Evolutionary conservation across 495 filamentous ascomycete species (phyloP).

Genomic region (Chaetomium cochliodes): DNA sequence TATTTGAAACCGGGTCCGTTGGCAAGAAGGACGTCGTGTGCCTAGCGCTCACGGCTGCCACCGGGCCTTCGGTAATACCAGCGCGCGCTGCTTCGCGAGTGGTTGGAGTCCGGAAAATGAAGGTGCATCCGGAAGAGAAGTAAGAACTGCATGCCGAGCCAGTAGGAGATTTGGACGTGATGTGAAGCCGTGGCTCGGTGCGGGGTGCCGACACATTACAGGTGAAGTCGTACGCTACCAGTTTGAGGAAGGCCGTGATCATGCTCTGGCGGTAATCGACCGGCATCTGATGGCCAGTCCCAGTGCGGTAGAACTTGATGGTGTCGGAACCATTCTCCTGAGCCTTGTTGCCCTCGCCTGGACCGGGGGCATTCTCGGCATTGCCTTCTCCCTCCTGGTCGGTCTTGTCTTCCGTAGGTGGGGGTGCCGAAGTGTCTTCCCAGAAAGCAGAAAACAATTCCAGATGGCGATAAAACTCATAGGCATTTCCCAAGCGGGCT

Average conservation of each 20-base stretch:
- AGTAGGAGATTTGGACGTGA: slow-evolving; percentile 54
- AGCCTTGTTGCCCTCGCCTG: slow-evolving; percentile 16
- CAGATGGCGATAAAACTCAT: slow-evolving; percentile 57
- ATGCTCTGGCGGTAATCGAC: slow-evolving; percentile 68
- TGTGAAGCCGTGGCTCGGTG: slow-evolving; percentile 59
- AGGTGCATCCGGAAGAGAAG: slow-evolving; percentile 52
- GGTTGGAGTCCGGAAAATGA: slow-evolving; percentile 65
- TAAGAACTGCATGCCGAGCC: slow-evolving; percentile 45
- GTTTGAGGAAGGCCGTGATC: slow-evolving; percentile 71
- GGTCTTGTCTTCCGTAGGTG: slow-evolving; percentile 11
- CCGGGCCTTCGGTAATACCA: slow-evolving; percentile 76
- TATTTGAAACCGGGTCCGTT: slow-evolving; percentile 14
- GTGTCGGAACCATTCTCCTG: slow-evolving; percentile 16
- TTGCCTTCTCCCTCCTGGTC: slow-evolving; percentile 24
- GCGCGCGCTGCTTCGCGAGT: slow-evolving; percentile 67
- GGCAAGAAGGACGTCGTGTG: slow-evolving; percentile 51
- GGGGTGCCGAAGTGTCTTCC: slow-evolving; percentile 51
- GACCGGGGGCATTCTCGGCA: slow-evolving; percentile 30
- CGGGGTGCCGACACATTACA: slow-evolving; percentile 66
- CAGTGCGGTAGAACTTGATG: slow-evolving; percentile 48
- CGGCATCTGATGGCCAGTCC: slow-evolving; percentile 70
- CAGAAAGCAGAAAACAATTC: slow-evolving; percentile 53
- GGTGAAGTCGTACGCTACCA: slow-evolving; percentile 74
- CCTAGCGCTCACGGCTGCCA: slow-evolving; percentile 59
- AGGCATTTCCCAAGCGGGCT: slow-evolving; percentile 54